Conservation (phyloP, 139 green algal genomes). For the Chlamydomonas sp. region DNA sequence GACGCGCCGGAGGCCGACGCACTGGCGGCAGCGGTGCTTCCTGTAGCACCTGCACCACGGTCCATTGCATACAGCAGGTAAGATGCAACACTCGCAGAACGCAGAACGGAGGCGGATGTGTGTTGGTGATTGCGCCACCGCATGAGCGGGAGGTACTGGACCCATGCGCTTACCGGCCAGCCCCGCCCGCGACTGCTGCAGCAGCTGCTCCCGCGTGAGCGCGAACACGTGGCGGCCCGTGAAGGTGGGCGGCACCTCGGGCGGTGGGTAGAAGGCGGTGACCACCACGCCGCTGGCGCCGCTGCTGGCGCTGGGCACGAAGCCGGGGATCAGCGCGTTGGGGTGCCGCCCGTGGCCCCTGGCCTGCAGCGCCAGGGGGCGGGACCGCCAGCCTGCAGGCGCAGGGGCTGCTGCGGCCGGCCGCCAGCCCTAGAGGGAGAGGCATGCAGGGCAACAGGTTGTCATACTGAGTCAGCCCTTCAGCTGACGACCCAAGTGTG, state of each 20-base stretch:
- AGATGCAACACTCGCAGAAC: too few relatives aligned
- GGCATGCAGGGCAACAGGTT: too few relatives aligned
- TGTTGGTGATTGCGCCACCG: too few relatives aligned
- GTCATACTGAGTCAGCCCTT: too few relatives aligned
- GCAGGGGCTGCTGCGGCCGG: slow-evolving; percentile 1
- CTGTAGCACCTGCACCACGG: too few relatives aligned
- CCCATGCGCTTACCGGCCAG: background rate
- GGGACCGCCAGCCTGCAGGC: slow-evolving; percentile 11
- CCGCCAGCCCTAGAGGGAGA: background rate
- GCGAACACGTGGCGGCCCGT: slow-evolving; percentile 47
- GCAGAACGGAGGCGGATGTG: too few relatives aligned
- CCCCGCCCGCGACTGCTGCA: background rate
- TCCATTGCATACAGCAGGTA: too few relatives aligned
- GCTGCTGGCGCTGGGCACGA: slow-evolving; percentile 20
- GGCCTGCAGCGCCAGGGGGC: slow-evolving; percentile 37
- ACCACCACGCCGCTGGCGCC: slow-evolving; percentile 8
- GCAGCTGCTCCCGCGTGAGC: background rate
- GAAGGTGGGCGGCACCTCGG: slow-evolving; percentile 51
- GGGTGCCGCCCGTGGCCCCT: slow-evolving; percentile 29
- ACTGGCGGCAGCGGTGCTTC: too few relatives aligned
- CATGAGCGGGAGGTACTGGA: too few relatives aligned
- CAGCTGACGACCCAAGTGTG: too few relatives aligned
- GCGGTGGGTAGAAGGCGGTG: slow-evolving; percentile 33
- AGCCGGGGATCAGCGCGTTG: slow-evolving; percentile 57
- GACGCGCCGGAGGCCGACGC: too few relatives aligned